A percentile compares a stretch with the other conserved stretches of the same genome.
phyloP scores from a whole-genome alignment of 2,329 filamentous ascomycete species.

The Penicillium sp. region DNA sequence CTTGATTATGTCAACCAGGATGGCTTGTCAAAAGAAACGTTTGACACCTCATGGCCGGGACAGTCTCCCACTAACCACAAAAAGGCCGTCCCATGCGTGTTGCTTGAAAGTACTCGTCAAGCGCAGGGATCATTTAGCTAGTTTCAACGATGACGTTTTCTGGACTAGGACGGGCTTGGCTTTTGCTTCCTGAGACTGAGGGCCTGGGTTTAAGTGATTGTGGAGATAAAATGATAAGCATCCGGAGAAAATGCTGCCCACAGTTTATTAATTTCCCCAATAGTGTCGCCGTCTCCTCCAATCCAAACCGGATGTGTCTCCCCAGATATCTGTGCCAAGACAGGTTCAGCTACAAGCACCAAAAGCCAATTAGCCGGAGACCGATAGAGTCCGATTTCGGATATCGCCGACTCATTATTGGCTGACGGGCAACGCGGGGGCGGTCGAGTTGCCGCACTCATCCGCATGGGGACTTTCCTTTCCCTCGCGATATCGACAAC shows the following conservation, averaged over 20 bases:
- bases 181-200: constrained; percentile 71
- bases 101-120: constrained; percentile 34
- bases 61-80: neutral
- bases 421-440: constrained; percentile 2
- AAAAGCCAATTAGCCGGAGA: neutral
- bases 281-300: neutral
- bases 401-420: constrained; percentile 2
- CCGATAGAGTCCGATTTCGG: neutral
- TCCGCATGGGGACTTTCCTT: neutral
- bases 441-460: constrained; percentile 6
- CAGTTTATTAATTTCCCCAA: neutral
- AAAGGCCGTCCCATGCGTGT: constrained; percentile 25
- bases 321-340: neutral
- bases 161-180: constrained; percentile 69
- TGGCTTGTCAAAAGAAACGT: constrained; percentile 15
- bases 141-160: constrained; percentile 70
- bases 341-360: neutral
- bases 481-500: neutral
- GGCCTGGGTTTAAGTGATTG: constrained; percentile 45
- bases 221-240: neutral
- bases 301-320: neutral
- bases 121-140: constrained; percentile 73
- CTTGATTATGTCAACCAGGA: constrained; percentile 48
- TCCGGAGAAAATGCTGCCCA: neutral
- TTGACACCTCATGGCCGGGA: neutral